These are phyloP conservation scores for Nannochloris sp. DNA, from an alignment of 139 green algal genomes.

Conservation along the genomic window DNA sequence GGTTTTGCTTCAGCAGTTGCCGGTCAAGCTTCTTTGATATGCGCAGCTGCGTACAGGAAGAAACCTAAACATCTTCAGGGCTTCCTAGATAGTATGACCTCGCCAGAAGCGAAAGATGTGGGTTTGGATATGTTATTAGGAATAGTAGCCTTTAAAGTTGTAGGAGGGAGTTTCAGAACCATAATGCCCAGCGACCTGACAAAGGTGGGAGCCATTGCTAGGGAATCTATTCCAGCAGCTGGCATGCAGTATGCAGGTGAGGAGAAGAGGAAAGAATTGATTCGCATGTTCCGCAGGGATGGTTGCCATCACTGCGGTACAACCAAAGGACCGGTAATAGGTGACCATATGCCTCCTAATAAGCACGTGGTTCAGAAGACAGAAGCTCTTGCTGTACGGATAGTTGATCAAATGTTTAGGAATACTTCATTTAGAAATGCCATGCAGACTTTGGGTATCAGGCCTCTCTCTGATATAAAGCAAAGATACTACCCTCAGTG, in stretches of 20 bases:
- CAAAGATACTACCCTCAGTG: constrained; percentile 50
- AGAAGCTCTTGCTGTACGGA: background rate
- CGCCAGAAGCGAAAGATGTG: constrained; percentile 21
- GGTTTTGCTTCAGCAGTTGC: constrained; percentile 45
- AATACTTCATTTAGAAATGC: background rate
- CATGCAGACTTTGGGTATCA: constrained; percentile 12
- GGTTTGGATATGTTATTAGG: constrained; percentile 45
- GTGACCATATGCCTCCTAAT: constrained; percentile 79
- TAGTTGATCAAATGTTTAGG: background rate
- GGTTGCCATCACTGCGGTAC: constrained; percentile 76
- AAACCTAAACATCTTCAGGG: background rate
- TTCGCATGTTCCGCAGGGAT: constrained; percentile 35
- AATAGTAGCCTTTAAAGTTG: constrained; percentile 44
- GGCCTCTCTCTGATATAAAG: constrained; percentile 4
- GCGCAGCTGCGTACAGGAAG: background rate
- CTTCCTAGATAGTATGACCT: constrained; percentile 8
- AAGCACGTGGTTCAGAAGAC: constrained; percentile 33
- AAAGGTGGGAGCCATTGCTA: constrained; percentile 47
- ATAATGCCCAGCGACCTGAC: constrained; percentile 64
- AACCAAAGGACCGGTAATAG: constrained; percentile 38
- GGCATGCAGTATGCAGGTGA: constrained; percentile 41
- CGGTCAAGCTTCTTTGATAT: constrained; percentile 36
- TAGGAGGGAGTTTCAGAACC: constrained; percentile 50
- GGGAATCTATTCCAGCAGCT: constrained; percentile 42
- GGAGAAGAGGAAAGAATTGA: constrained; percentile 29